Evolutionary conservation across 23 red algal species (phyloP).

Genomic region (Gracilaria domingensis): DNA sequence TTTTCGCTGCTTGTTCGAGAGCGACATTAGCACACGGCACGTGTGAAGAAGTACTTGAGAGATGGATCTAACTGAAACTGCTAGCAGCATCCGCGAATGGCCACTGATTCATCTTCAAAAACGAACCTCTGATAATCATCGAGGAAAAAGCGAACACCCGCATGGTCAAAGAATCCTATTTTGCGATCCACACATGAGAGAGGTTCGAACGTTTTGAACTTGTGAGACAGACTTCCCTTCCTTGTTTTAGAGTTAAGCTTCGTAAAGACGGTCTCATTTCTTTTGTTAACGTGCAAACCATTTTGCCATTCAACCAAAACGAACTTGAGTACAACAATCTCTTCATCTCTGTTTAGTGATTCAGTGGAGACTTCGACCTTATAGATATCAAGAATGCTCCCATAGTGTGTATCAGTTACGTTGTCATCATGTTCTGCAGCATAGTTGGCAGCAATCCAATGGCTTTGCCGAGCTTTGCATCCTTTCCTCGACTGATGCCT

Average conservation of each 20-base stretch:
- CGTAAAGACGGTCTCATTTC: not conserved
- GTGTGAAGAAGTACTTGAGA: no score
- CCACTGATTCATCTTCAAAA: no score
- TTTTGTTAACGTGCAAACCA: not conserved
- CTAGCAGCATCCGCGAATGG: no score
- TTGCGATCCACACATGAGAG: slow-evolving; percentile 2
- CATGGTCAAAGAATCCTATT: slow-evolving; percentile 36
- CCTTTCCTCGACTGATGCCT: not conserved
- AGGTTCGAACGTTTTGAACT: not conserved
- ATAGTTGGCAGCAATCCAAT: slow-evolving; percentile 32
- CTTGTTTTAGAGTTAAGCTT: not conserved
- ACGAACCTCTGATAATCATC: no score
- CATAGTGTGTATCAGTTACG: not conserved
- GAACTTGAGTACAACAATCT: no score
- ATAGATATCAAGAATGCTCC: not conserved
- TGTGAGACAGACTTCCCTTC: not conserved
- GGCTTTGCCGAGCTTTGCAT: slow-evolving; percentile 15
- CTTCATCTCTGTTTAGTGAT: not conserved
- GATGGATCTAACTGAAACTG: no score
- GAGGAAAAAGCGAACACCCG: no score
- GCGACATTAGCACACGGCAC: no score
- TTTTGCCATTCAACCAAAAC: not conserved
- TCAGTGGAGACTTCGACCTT: not conserved
- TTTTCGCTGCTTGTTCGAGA: no score
- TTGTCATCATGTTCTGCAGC: not conserved